Evolutionary conservation across 2,329 filamentous ascomycete species (phyloP).

Genomic region (Aspergillus jensenii): DNA sequence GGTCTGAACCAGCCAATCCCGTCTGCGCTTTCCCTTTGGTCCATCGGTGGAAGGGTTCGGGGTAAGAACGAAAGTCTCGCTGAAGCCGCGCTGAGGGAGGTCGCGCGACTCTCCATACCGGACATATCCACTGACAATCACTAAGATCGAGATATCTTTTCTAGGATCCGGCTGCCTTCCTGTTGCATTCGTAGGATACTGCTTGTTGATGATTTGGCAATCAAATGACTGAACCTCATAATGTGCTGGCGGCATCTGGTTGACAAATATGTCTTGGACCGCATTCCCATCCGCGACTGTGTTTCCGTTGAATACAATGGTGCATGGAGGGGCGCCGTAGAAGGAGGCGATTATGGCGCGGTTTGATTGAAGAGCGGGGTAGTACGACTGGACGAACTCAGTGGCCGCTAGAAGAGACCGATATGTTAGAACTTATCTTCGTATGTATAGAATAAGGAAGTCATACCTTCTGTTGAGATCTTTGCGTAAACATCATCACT

Average conservation of each 20-base stretch:
- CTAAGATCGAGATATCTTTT: constrained; percentile 67
- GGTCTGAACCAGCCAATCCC: constrained; percentile 66
- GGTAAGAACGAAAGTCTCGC: constrained; percentile 77
- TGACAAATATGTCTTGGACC: constrained; percentile 68
- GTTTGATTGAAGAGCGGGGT: constrained; percentile 66
- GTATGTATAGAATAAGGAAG: not conserved
- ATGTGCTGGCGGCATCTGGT: constrained; percentile 60
- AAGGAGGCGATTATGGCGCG: constrained; percentile 62
- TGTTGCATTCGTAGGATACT: constrained; percentile 58
- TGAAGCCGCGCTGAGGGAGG: constrained; percentile 68
- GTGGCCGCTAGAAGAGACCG: constrained; percentile 60
- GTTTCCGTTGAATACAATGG: constrained; percentile 79
- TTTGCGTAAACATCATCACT: constrained; percentile 39
- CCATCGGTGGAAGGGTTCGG: constrained; percentile 61
- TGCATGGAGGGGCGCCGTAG: constrained; percentile 63
- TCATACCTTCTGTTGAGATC: constrained; percentile 43
- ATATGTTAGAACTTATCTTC: not conserved
- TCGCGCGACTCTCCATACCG: constrained; percentile 64
- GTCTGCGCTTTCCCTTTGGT: constrained; percentile 55
- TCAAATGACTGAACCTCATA: constrained; percentile 78
- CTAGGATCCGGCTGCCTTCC: constrained; percentile 37
- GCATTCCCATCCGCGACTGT: constrained; percentile 61
- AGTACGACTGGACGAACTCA: constrained; percentile 71
- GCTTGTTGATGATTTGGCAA: constrained; percentile 73
- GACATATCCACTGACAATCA: constrained; percentile 73